Conservation (phyloP, 2,329 filamentous ascomycete species). For the Cytospora chrysosperma region DNA sequence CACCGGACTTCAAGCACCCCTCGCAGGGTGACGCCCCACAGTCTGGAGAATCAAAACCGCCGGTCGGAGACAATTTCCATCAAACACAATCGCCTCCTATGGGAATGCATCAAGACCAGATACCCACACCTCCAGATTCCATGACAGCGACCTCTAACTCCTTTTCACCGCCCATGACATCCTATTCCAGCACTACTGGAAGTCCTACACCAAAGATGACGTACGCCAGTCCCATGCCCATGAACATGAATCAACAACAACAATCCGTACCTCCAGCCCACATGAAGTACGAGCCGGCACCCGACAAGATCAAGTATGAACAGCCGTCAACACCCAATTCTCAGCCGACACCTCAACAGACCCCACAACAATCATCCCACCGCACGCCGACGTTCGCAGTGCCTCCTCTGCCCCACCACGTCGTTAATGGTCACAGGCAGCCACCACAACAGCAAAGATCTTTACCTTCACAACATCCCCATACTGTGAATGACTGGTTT, state of each 20-base stretch:
- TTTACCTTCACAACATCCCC: slow-evolving; percentile 42
- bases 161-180: slow-evolving; percentile 39
- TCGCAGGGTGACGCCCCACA: slow-evolving; percentile 33
- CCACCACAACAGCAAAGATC: slow-evolving; percentile 41
- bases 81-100: slow-evolving; percentile 25
- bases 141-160: slow-evolving; percentile 32
- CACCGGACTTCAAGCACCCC: slow-evolving; percentile 52
- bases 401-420: slow-evolving; percentile 38
- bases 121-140: slow-evolving; percentile 48
- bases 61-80: slow-evolving; percentile 31
- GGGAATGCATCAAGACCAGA: slow-evolving; percentile 23
- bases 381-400: slow-evolving; percentile 40
- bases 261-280: slow-evolving; percentile 21
- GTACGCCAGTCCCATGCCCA: slow-evolving; percentile 29
- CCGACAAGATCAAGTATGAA: slow-evolving; percentile 24
- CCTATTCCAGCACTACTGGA: slow-evolving; percentile 28
- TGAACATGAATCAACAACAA: slow-evolving; percentile 19
- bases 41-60: slow-evolving; percentile 37
- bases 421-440: slow-evolving; percentile 25
- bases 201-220: slow-evolving; percentile 38
- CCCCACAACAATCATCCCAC: slow-evolving; percentile 26
- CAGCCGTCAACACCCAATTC: slow-evolving; percentile 21
- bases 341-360: slow-evolving; percentile 26
- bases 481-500: slow-evolving; percentile 50
- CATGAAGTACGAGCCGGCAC: slow-evolving; percentile 28